These are phyloP conservation scores for Apostasia shenzhenica DNA, from an alignment of 106 monocot species.

Conservation along the genomic window DNA sequence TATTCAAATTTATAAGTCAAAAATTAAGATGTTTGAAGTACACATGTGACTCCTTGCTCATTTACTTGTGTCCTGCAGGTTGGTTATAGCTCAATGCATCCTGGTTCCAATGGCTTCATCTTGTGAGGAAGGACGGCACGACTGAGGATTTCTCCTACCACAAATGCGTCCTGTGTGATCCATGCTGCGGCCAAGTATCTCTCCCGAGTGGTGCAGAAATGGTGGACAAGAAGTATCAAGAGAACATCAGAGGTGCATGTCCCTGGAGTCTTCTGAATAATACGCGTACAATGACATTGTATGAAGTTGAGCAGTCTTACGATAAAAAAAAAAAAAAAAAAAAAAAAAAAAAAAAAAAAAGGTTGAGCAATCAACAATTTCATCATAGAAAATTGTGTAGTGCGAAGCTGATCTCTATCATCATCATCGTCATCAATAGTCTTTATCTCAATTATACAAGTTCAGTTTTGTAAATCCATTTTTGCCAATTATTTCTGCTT, in stretches of 20 bases:
- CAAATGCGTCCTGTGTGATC: conserved; percentile 64
- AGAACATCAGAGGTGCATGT: background rate
- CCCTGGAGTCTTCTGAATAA: too few relatives aligned
- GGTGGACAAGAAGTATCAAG: background rate
- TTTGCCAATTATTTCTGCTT: conserved; percentile 5
- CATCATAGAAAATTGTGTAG: too few relatives aligned
- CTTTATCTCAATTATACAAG: background rate
- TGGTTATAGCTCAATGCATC: conserved; percentile 36
- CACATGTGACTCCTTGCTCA: too few relatives aligned
- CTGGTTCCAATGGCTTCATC: conserved; percentile 51
- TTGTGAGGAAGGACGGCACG: conserved; percentile 54
- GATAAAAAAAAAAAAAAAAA: too few relatives aligned
- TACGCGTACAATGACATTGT: too few relatives aligned
- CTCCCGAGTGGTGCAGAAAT: conserved; percentile 15
- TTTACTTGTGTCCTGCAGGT: conserved; percentile 23
- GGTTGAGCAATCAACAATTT: too few relatives aligned
- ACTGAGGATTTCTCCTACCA: conserved; percentile 73
- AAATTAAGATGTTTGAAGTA: too few relatives aligned
- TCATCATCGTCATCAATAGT: background rate
- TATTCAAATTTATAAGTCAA: too few relatives aligned
- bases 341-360: too few relatives aligned
- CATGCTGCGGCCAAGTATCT: conserved; percentile 37
- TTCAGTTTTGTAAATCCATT: background rate
- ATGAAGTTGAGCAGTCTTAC: too few relatives aligned
- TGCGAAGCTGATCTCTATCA: background rate